Evolutionary conservation across 345 rosid species (phyloP).

Genomic region (Ceriops tagal): DNA sequence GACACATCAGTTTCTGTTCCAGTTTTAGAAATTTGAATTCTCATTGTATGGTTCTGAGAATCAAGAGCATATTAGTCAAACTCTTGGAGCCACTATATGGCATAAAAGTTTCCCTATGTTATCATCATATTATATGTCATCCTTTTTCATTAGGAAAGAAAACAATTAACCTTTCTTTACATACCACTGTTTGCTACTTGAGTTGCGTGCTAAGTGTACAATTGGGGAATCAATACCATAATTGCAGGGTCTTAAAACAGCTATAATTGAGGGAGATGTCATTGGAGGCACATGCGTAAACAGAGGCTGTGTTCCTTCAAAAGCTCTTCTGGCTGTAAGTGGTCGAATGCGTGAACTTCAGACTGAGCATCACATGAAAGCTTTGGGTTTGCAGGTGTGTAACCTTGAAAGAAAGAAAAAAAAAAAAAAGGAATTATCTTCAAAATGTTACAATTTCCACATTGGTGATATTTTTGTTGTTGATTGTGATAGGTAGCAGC

Average conservation of each 20-base stretch:
- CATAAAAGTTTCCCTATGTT: too few relatives aligned
- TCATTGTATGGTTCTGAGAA: too few relatives aligned
- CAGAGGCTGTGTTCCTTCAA: conserved; percentile 98
- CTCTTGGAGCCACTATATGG: too few relatives aligned
- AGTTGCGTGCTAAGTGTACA: neutral
- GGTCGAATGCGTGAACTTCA: conserved; percentile 97
- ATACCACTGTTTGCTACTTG: neutral
- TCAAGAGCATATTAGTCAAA: too few relatives aligned
- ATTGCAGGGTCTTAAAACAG: conserved; percentile 85
- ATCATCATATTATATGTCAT: neutral
- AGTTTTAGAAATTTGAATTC: too few relatives aligned
- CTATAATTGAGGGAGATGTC: conserved; percentile 93
- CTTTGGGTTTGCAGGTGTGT: conserved; percentile 82
- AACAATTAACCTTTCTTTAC: too few relatives aligned
- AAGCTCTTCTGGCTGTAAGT: conserved; percentile 95
- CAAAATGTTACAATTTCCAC: neutral
- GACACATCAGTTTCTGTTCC: too few relatives aligned
- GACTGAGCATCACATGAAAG: conserved; percentile 89
- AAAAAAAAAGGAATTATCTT: neutral
- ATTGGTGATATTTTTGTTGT: neutral
- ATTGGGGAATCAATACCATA: neutral
- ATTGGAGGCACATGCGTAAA: conserved; percentile 98
- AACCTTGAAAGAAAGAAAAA: too few relatives aligned
- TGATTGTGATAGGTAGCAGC: conserved; percentile 63
- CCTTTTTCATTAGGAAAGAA: neutral